These are phyloP conservation scores for Fragilariopsis cylindrus DNA, from an alignment of 108 stramenopile species.

Conservation along the genomic window DNA sequence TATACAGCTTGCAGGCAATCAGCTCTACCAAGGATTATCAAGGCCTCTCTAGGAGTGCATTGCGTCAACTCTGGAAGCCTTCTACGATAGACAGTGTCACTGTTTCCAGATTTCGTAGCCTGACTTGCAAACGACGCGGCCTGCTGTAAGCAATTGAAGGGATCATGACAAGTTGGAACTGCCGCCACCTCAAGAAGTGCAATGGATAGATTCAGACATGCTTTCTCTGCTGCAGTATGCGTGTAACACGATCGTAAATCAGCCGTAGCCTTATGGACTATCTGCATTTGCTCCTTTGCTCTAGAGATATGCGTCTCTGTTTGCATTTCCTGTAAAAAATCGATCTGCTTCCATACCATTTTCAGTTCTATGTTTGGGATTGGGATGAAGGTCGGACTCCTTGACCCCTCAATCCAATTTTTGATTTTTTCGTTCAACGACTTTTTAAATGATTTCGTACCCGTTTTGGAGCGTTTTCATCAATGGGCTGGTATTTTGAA, in stretches of 20 bases:
- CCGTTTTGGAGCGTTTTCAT: constrained; percentile 8
- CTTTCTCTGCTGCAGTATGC: constrained; percentile 54
- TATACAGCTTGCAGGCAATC: constrained; percentile 79
- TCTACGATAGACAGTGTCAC: constrained; percentile 60
- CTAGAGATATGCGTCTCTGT: not conserved
- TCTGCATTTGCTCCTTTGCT: constrained; percentile 44
- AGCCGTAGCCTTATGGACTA: constrained; percentile 37
- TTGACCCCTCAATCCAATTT: constrained; percentile 1
- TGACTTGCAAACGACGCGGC: constrained; percentile 81
- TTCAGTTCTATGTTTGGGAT: constrained; percentile 25
- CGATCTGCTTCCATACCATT: constrained; percentile 5
- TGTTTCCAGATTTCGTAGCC: constrained; percentile 69
- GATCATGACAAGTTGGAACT: constrained; percentile 56
- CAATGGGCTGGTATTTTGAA: constrained; percentile 8
- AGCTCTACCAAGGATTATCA: constrained; percentile 75
- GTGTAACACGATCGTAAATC: constrained; percentile 70
- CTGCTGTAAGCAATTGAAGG: constrained; percentile 77
- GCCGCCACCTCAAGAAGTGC: constrained; percentile 64
- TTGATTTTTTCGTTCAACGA: constrained; percentile 4
- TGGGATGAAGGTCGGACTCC: constrained; percentile 19
- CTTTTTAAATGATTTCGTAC: constrained; percentile 3
- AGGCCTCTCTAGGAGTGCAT: constrained; percentile 66
- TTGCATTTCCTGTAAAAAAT: constrained; percentile 11
- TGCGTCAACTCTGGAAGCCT: constrained; percentile 45
- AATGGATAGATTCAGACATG: constrained; percentile 62